Evolutionary conservation across 129 eudicot genomes (phyloP).

Genomic region (Mikania micrantha): DNA sequence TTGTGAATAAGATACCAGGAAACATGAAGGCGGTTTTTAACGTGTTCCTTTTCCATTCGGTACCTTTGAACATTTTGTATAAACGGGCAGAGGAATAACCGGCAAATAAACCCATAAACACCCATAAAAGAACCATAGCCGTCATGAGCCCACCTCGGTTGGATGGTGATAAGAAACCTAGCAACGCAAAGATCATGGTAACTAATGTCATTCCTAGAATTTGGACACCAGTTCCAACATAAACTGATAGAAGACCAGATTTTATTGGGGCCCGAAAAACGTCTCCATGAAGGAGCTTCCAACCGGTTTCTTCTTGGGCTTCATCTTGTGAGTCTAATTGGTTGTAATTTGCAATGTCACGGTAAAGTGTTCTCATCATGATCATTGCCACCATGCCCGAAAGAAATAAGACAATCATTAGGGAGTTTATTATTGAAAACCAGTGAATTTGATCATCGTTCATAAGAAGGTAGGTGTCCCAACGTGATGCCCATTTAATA

Average conservation of each 20-base stretch:
- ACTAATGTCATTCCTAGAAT: slow-evolving; percentile 82
- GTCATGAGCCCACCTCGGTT: slow-evolving; percentile 96
- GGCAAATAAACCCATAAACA: slow-evolving; percentile 89
- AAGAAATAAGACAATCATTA: slow-evolving; percentile 89
- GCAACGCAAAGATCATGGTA: slow-evolving; percentile 87
- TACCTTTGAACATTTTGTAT: slow-evolving; percentile 92
- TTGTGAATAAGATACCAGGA: slow-evolving; percentile 76
- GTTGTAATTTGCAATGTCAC: slow-evolving; percentile 83
- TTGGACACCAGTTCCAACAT: slow-evolving; percentile 87
- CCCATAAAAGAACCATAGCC: slow-evolving; percentile 92
- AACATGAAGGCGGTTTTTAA: slow-evolving; percentile 88
- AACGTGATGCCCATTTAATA: slow-evolving; percentile 91
- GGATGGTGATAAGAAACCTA: slow-evolving; percentile 91
- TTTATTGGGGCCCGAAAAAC: slow-evolving; percentile 79
- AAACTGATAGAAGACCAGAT: slow-evolving; percentile 70
- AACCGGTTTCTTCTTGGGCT: slow-evolving; percentile 98
- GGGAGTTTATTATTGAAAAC: slow-evolving; percentile 90
- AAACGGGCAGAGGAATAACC: slow-evolving; percentile 90
- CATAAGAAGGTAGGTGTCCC: slow-evolving; percentile 97
- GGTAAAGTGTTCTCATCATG: slow-evolving; percentile 86
- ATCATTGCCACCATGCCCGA: slow-evolving; percentile 98
- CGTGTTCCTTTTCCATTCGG: slow-evolving; percentile 80
- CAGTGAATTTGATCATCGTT: slow-evolving; percentile 94
- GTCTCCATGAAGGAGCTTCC: slow-evolving; percentile 94
- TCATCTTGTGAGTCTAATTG: slow-evolving; percentile 91